Conservation (phyloP, 495 filamentous ascomycete species). For the Pyrenopolyporus hunteri region DNA sequence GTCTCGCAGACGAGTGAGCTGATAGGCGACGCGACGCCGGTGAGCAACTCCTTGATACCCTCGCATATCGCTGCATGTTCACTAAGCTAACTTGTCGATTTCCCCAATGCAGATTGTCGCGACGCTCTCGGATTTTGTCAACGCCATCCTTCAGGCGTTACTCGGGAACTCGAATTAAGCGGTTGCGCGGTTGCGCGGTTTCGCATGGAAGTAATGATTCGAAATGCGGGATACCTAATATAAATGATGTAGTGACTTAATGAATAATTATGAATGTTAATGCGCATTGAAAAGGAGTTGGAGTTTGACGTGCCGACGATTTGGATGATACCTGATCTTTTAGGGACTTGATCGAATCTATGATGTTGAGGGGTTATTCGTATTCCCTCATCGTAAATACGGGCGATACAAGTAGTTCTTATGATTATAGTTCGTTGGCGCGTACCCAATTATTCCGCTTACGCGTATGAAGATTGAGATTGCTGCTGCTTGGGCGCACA, state of each 20-base stretch:
- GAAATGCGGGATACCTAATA: constrained; percentile 19
- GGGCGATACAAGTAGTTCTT: too few relatives aligned
- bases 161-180: constrained; percentile 32
- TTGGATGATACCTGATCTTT: neutral
- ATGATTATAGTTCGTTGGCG: too few relatives aligned
- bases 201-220: constrained; percentile 22
- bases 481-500: too few relatives aligned
- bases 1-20: constrained; percentile 56
- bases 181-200: neutral
- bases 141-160: constrained; percentile 44
- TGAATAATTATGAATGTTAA: constrained; percentile 37
- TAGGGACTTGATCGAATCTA: too few relatives aligned
- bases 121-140: constrained; percentile 44
- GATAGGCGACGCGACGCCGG: constrained; percentile 58
- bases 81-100: constrained; percentile 20
- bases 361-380: too few relatives aligned
- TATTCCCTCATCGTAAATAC: too few relatives aligned
- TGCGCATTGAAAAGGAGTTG: neutral
- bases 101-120: constrained; percentile 41
- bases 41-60: constrained; percentile 39
- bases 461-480: too few relatives aligned
- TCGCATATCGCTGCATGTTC: neutral
- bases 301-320: neutral
- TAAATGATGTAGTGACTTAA: constrained; percentile 36
- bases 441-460: too few relatives aligned